A percentile compares a stretch with the other conserved stretches of the same genome.
Conservation (phyloP, 2,329 filamentous ascomycete species). For the Exutisphaerella laricina region DNA sequence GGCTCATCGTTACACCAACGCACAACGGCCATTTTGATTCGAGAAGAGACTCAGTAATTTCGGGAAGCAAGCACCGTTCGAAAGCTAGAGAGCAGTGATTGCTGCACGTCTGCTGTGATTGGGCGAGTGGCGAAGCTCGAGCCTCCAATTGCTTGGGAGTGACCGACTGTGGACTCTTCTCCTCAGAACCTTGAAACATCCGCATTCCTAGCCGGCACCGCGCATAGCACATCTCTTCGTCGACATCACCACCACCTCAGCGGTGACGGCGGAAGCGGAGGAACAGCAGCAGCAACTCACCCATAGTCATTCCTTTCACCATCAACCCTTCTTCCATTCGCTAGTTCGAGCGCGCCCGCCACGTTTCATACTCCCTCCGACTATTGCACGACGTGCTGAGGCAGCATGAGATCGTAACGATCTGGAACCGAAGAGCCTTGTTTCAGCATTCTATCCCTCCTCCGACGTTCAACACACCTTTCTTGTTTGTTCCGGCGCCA, state of each 20-base stretch:
- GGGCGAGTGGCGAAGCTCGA: too few relatives aligned
- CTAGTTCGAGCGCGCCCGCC: neutral
- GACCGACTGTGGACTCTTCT: too few relatives aligned
- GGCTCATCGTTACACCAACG: too few relatives aligned
- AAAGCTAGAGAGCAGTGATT: too few relatives aligned
- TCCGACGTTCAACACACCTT: neutral
- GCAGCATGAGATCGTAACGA: neutral
- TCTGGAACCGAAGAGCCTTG: neutral
- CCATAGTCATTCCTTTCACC: constrained; percentile 6
- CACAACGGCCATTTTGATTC: too few relatives aligned
- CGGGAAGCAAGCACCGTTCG: too few relatives aligned
- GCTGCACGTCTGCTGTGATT: too few relatives aligned
- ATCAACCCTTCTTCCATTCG: neutral
- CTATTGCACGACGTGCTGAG: neutral
- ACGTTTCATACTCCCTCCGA: neutral
- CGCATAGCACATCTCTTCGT: constrained; percentile 5
- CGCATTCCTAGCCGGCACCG: too few relatives aligned
- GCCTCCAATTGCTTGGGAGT: too few relatives aligned
- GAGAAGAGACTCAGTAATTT: too few relatives aligned
- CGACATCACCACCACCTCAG: constrained; percentile 4
- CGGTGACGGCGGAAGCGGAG: neutral
- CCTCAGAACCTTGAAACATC: too few relatives aligned
- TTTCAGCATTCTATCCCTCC: neutral
- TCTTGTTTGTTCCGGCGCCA: neutral
- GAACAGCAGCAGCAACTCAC: constrained; percentile 3